phyloP scores from a whole-genome alignment of 257 asterid species.

The Gardenia jasminoides region DNA sequence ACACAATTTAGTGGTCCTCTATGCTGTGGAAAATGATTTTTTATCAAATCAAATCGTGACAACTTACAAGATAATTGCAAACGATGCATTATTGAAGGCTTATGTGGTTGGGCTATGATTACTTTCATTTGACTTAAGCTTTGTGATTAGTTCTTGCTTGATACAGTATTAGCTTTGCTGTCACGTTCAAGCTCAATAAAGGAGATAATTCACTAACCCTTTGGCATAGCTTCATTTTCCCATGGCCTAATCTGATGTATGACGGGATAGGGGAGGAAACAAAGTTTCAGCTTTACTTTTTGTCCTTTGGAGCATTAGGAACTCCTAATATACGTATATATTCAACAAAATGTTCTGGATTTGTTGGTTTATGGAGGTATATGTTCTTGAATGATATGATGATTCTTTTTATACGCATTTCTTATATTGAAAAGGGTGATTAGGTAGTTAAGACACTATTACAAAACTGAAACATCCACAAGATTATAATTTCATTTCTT shows the following conservation, averaged over 20 bases:
- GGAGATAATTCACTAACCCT: neutral
- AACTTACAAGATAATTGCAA: neutral
- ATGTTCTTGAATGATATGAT: too few species aligned
- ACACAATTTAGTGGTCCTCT: slow-evolving; percentile 9
- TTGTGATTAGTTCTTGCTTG: neutral
- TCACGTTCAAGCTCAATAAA: slow-evolving; percentile 1
- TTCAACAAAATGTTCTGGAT: neutral
- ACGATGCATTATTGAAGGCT: neutral
- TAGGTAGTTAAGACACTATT: too few species aligned
- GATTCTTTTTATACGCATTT: too few species aligned
- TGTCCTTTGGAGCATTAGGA: neutral
- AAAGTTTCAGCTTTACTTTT: slow-evolving; percentile 1
- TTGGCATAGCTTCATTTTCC: slow-evolving; percentile 14
- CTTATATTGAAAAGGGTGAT: neutral
- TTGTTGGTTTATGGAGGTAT: too few species aligned
- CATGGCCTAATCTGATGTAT: slow-evolving; percentile 2
- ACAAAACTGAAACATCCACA: too few species aligned
- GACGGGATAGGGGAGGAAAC: neutral
- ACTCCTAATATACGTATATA: neutral
- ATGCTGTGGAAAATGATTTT: neutral
- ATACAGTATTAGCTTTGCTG: neutral
- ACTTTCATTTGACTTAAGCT: neutral
- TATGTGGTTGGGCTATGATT: neutral
- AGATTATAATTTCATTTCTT: neutral
- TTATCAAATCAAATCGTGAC: slow-evolving; percentile 6